A percentile compares a stretch with the other conserved stretches of the same genome.
Conservation (phyloP, 2,329 filamentous ascomycete genomes). For the Colletotrichum sublineola region DNA sequence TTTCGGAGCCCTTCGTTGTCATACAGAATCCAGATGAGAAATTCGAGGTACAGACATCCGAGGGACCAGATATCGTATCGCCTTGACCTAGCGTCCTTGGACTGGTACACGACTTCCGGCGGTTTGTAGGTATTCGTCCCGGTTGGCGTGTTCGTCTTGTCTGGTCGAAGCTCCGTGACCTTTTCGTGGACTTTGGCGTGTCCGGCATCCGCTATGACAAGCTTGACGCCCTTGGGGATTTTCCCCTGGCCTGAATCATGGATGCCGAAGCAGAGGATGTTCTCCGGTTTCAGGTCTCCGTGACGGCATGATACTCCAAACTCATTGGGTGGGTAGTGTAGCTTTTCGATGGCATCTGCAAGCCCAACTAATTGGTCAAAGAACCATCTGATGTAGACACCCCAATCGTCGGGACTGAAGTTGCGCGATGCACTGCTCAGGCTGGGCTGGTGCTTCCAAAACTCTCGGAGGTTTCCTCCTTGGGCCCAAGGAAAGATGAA, state of each 20-base stretch:
- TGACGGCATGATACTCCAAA: neutral
- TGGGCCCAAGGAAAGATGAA: constrained; percentile 1
- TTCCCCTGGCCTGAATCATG: neutral
- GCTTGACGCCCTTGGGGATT: neutral
- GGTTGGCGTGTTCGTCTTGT: neutral
- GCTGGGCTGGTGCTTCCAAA: neutral
- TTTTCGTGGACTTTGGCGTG: constrained; percentile 1
- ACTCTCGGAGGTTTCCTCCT: constrained; percentile 5
- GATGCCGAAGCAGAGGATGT: neutral
- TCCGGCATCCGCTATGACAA: neutral
- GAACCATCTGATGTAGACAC: neutral
- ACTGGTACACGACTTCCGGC: neutral
- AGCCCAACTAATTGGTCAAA: neutral
- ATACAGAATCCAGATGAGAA: neutral
- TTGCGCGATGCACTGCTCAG: neutral
- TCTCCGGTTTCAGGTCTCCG: constrained; percentile 10
- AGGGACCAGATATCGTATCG: constrained; percentile 4
- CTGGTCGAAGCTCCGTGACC: neutral
- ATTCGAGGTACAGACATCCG: neutral
- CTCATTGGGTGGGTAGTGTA: neutral
- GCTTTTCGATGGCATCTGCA: neutral
- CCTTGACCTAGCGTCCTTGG: neutral
- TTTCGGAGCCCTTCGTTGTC: neutral
- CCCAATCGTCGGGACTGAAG: neutral
- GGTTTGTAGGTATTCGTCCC: neutral